phyloP scores from a whole-genome alignment of 495 filamentous ascomycete species.

The Penicillium cataractarum region DNA sequence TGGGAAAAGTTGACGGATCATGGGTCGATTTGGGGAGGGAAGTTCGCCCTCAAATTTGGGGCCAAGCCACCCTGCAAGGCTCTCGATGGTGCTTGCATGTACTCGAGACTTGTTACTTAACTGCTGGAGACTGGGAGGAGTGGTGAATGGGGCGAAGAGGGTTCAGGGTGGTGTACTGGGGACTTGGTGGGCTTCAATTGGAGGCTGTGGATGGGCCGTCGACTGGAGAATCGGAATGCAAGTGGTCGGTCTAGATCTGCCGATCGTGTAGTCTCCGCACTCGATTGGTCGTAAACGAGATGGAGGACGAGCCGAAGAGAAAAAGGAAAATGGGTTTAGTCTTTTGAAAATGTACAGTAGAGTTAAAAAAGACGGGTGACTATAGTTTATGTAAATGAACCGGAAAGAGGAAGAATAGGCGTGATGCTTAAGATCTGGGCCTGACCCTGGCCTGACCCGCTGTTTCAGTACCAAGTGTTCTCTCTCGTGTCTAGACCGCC shows the following conservation, averaged over 20 bases:
- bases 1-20: neutral
- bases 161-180: neutral
- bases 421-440: neutral
- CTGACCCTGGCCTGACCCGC: conserved; percentile 25
- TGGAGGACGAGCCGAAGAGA: neutral
- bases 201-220: neutral
- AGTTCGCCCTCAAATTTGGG: neutral
- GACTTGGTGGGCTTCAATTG: neutral
- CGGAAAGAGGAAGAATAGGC: neutral
- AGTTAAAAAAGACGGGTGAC: no score
- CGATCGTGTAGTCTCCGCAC: conserved; percentile 28
- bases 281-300: neutral
- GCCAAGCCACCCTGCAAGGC: conserved; percentile 9
- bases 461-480: conserved; percentile 22
- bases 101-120: neutral
- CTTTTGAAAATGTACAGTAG: no score
- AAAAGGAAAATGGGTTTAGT: neutral
- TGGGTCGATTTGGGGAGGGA: neutral
- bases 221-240: conserved; percentile 6
- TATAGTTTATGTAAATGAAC: no score
- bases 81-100: neutral
- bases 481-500: conserved; percentile 33
- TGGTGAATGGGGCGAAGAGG: neutral
- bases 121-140: no score
- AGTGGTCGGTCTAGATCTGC: conserved; percentile 32